Evolutionary conservation across 1,139 yeast species (phyloP).

Genomic region (Kodamaea alishanica): DNA sequence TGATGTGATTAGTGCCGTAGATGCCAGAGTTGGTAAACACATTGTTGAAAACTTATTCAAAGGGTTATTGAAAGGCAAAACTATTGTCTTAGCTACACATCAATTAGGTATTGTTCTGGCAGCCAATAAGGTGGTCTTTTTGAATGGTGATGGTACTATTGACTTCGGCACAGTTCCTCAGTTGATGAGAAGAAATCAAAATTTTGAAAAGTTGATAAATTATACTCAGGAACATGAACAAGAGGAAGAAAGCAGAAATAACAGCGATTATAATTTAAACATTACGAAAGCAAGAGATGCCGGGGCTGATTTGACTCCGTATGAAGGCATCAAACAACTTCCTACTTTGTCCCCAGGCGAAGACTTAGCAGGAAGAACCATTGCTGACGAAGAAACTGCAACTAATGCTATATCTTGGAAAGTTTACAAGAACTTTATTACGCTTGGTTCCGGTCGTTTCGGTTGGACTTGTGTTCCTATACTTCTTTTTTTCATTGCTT

Average conservation of each 20-base stretch:
- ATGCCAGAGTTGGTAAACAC: slow-evolving; percentile 39
- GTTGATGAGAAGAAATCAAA: slow-evolving; percentile 21
- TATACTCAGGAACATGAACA: slow-evolving; percentile 18
- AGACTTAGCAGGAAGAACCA: slow-evolving; percentile 22
- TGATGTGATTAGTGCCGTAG: slow-evolving; percentile 44
- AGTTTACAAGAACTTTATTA: slow-evolving; percentile 46
- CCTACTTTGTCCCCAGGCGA: background rate
- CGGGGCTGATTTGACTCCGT: background rate
- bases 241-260: slow-evolving; percentile 5
- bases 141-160: slow-evolving; percentile 34
- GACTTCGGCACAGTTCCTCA: slow-evolving; percentile 33
- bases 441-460: slow-evolving; percentile 53
- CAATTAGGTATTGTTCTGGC: slow-evolving; percentile 31
- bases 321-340: background rate
- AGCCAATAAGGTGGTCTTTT: slow-evolving; percentile 32
- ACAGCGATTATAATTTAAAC: slow-evolving; percentile 8
- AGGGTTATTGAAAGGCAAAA: slow-evolving; percentile 27
- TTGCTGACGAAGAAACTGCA: slow-evolving; percentile 37
- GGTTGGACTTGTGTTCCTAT: slow-evolving; percentile 32
- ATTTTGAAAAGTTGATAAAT: slow-evolving; percentile 28
- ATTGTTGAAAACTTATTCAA: slow-evolving; percentile 33
- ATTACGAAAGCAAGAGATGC: slow-evolving; percentile 2
- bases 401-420: slow-evolving; percentile 31
- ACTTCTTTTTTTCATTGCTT: slow-evolving; percentile 19
- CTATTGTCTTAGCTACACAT: slow-evolving; percentile 38